These are phyloP conservation scores for Sanghuangporus weigelae DNA, from an alignment of 1,284 basidiomycete genomes.

Conservation along the genomic window DNA sequence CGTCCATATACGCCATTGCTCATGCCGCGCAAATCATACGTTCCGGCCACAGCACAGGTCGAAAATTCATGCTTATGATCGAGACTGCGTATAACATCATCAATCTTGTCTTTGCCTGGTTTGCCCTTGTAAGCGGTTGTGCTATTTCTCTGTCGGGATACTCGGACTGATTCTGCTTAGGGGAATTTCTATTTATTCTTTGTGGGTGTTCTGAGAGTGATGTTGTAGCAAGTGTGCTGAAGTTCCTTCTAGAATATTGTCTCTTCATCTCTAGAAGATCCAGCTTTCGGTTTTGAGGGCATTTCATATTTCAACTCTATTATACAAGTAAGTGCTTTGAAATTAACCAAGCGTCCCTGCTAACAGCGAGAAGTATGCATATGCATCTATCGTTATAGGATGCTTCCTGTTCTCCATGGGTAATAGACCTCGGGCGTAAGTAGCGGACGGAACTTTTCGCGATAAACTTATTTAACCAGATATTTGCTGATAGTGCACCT, in stretches of 20 bases:
- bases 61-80: slow-evolving; percentile 72
- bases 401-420: slow-evolving; percentile 97
- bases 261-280: slow-evolving; percentile 82
- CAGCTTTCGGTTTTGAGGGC: slow-evolving; percentile 60
- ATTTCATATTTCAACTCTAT: slow-evolving; percentile 80
- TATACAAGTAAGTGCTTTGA: slow-evolving; percentile 49
- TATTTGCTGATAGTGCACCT: slow-evolving; percentile 47
- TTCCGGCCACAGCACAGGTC: slow-evolving; percentile 77
- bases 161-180: slow-evolving; percentile 29
- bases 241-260: slow-evolving; percentile 60
- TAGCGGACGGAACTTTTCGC: slow-evolving; percentile 3
- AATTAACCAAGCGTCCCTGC: slow-evolving; percentile 6
- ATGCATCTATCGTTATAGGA: slow-evolving; percentile 80
- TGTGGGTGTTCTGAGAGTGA: slow-evolving; percentile 42
- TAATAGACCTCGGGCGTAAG: slow-evolving; percentile 86
- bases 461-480: neutral
- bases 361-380: slow-evolving; percentile 58
- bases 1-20: slow-evolving; percentile 79
- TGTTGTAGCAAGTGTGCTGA: slow-evolving; percentile 1
- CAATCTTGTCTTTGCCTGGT: slow-evolving; percentile 91
- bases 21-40: slow-evolving; percentile 82
- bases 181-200: slow-evolving; percentile 98
- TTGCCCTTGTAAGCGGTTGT: slow-evolving; percentile 64
- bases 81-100: slow-evolving; percentile 88
- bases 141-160: neutral